These are phyloP conservation scores for Pholiota microspora DNA, from an alignment of 768 basidiomycete genomes.

Conservation along the genomic window DNA sequence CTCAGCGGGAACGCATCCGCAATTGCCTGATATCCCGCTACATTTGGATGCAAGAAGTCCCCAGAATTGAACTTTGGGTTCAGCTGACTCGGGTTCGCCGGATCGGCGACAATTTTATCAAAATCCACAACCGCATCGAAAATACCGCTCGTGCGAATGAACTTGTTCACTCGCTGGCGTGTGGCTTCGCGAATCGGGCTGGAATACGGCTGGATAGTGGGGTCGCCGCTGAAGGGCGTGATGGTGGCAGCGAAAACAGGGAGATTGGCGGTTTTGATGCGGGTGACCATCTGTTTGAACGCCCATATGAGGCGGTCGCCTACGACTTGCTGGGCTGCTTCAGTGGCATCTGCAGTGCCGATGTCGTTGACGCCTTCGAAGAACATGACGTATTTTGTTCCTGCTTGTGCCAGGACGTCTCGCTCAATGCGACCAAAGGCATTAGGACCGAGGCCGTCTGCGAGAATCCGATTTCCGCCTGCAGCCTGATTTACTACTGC, in stretches of 20 bases:
- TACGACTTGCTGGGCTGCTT: conserved; percentile 32
- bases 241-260: conserved; percentile 50
- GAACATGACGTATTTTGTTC: conserved; percentile 46
- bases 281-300: conserved; percentile 41
- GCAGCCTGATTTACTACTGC: conserved; percentile 50
- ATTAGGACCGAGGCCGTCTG: conserved; percentile 47
- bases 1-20: conserved; percentile 39
- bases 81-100: conserved; percentile 34
- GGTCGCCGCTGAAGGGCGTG: conserved; percentile 41
- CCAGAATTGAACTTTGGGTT: conserved; percentile 38
- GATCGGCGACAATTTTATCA: conserved; percentile 39
- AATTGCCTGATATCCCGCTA: conserved; percentile 41
- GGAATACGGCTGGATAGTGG: conserved; percentile 36
- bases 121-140: conserved; percentile 51
- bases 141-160: conserved; percentile 37
- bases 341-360: conserved; percentile 35
- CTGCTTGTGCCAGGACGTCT: conserved; percentile 46
- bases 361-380: conserved; percentile 58
- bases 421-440: conserved; percentile 47
- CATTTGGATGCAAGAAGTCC: conserved; percentile 47
- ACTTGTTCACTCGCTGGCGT: conserved; percentile 40
- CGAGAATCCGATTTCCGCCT: conserved; percentile 51
- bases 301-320: conserved; percentile 42
- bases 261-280: conserved; percentile 39
- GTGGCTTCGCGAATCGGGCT: conserved; percentile 37